These are phyloP conservation scores for Starmerella potacharoeniae DNA, from an alignment of 805 yeast species.

Conservation along the genomic window DNA sequence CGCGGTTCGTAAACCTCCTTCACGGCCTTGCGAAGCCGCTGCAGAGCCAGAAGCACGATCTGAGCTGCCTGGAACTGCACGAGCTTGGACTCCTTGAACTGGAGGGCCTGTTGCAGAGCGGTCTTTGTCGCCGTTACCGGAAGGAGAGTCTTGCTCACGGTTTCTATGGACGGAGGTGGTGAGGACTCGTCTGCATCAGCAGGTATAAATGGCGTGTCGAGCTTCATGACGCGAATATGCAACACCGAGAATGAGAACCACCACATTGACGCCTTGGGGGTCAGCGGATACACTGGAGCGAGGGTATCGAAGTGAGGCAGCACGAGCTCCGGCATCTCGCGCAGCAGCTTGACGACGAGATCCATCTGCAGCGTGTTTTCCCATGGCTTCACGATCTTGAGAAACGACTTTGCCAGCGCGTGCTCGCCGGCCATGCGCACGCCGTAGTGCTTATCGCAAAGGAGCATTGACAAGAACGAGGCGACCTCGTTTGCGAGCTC, in stretches of 20 bases:
- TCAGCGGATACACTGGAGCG: constrained; percentile 38
- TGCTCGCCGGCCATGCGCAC: constrained; percentile 38
- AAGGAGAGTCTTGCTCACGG: constrained; percentile 32
- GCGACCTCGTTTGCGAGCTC: constrained; percentile 32
- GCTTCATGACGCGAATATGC: constrained; percentile 45
- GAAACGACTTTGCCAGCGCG: constrained; percentile 49
- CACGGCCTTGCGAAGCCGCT: constrained; percentile 40
- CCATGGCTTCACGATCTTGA: constrained; percentile 69
- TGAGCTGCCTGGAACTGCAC: constrained; percentile 57
- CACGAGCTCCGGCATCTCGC: constrained; percentile 53
- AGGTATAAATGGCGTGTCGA: neutral
- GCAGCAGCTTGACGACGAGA: constrained; percentile 41
- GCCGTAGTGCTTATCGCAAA: constrained; percentile 35
- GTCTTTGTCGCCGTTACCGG: constrained; percentile 54
- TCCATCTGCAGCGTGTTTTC: constrained; percentile 55
- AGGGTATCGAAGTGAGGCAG: constrained; percentile 43
- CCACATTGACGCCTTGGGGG: constrained; percentile 67
- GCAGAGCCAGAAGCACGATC: constrained; percentile 41
- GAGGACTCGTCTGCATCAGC: neutral
- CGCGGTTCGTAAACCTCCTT: constrained; percentile 29
- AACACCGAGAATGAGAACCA: constrained; percentile 69
- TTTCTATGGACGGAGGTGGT: neutral
- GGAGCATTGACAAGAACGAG: constrained; percentile 39
- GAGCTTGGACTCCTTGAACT: constrained; percentile 35
- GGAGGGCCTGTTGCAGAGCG: constrained; percentile 48